Evolutionary conservation across 441 rosid genomes (phyloP), one percentile per base, ranked within the genome.

Genomic region (Corymbia citriodora): DNA sequence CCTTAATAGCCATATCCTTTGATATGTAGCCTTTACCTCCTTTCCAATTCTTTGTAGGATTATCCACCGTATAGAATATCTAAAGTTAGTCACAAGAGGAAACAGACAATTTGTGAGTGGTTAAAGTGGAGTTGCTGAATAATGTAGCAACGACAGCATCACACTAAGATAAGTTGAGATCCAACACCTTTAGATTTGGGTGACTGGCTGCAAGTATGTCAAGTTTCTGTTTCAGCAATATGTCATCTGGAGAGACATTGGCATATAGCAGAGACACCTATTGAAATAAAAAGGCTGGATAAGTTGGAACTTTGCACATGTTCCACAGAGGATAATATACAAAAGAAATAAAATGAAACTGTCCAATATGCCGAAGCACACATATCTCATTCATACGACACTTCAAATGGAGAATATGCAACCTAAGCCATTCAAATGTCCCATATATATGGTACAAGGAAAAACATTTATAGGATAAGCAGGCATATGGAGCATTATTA

Each of bases 181-280:
- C 85, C 49, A 29, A 19, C 90, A 97, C 99, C 99, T 97, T 96
- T 87, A 98, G 92, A 94, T 98, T 98, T 89, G 99, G 99, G 92
- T 96, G 94, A 94, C 93, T 94, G 81, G 97, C 93, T 88, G 96
- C 97, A 91, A 98, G 97, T 55, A 88, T 89, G 94, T 98, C 99
- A 87, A 98, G 97, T 95, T 96, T 97, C 93, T 97, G 97, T 93
- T 97, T 96, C 72, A 97, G 97, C 88, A 98, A 93, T 89, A 98
- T 96, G 91, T 98, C 99, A 94, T 97, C 99, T 55, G 99, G 97
- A 55, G 99, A 98, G 92, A 98, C 95, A 95, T 97, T 98, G 89
- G 95, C 99, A 94, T 96, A 98, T 49, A 98, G 91, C 92, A 98
- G 92, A 17, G 99, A 95, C 86, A 98, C 95, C 99, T 97, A 95